Evolutionary conservation across 1,284 basidiomycete genomes (phyloP), one percentile per base, ranked within the genome.

Genomic region (Bjerkandera adusta): DNA sequence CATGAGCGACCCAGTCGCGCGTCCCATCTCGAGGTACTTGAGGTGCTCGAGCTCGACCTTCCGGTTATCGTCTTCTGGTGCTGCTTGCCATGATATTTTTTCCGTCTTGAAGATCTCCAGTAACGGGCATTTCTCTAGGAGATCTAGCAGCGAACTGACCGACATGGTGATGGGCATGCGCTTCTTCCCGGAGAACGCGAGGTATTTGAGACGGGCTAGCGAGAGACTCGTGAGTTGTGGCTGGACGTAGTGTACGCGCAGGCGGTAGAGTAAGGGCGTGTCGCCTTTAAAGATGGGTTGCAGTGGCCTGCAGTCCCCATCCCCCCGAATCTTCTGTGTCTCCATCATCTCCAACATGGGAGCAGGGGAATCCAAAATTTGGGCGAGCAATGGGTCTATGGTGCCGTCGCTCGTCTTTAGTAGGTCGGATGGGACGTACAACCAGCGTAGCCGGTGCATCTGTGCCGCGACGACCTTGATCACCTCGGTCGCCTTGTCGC

Each of bases 121-220:
- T 6, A 47, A 41, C 1, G 63, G 63, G 35, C 54, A 58, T 27
- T 51, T 50, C 36, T 57, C 58, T 20, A 64, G 51, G n/a, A 64
- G 52, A 33, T 61, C 57, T 10, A 64, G 49, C 11, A 64, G 50
- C 11, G 42, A 45, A 8, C 59, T 56, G 12, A 62, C 48, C 18
- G 57, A 51, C 45, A 63, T 49, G 3, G 52, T 50, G 20, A 62
- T 58, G 4, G 47, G 52, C 27, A 56, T 48, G 43, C 55, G 58
- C 45, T 64, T 64, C 52, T 57, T 56, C 36, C 63, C 63, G 35
- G 51, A 52, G 48, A 64, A 57, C 30, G 53, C 53, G 11, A 64
- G 51, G 36, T 56, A 49, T 41, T 41, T 54, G 22, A 64, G 39
- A 29, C 55, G 57, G 15, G 52, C 22, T 35, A 56, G 55, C 13